Conservation (phyloP, 208 protist genomes). For the Leishmania tropica region DNA sequence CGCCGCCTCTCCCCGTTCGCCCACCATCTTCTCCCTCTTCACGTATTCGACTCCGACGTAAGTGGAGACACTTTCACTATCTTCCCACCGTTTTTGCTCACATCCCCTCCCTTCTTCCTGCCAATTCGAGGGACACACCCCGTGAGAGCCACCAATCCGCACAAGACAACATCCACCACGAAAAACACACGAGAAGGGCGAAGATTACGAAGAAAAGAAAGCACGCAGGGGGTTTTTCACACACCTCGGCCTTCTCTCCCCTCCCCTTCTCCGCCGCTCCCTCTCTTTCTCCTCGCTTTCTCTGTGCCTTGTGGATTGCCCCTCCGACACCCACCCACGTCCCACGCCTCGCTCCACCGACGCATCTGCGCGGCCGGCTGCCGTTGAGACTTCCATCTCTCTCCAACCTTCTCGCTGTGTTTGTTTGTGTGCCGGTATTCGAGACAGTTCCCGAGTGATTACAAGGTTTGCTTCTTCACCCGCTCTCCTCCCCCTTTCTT, state of each 20-base stretch:
- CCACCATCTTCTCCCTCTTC: no score
- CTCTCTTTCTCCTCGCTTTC: neutral
- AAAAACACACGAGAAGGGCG: neutral
- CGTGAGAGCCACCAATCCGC: neutral
- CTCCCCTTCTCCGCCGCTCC: no score
- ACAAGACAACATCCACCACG: neutral
- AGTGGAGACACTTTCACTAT: neutral
- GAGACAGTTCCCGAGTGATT: neutral
- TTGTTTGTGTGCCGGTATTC: neutral
- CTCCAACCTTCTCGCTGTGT: neutral
- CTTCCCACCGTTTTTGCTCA: neutral
- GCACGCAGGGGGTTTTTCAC: neutral
- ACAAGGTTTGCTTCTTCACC: neutral
- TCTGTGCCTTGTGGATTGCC: neutral
- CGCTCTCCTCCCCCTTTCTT: neutral
- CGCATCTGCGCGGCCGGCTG: neutral
- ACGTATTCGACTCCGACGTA: neutral
- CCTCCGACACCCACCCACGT: neutral
- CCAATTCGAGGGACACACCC: neutral
- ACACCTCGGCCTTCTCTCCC: neutral
- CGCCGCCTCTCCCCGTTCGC: no score
- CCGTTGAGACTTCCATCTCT: neutral
- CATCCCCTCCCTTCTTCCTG: neutral
- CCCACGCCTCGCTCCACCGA: neutral
- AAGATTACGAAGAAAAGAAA: neutral